Base-by-base conservation (phyloP, 352 stramenopile genomes). In the Paralagenidium karlingii region DNA sequence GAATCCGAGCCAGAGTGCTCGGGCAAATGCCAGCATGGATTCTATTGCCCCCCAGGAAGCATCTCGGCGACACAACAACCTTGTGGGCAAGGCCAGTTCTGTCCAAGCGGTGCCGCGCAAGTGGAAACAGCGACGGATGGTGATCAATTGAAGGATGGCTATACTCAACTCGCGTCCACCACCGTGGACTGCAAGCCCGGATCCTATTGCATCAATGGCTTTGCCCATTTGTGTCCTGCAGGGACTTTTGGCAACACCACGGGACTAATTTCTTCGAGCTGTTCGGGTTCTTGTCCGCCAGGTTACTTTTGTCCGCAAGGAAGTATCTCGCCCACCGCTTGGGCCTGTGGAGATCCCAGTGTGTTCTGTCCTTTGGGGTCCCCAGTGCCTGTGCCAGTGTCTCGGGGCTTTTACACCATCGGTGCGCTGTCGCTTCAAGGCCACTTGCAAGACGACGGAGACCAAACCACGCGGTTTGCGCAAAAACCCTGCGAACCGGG, bases 401-500 rank as follows among this genome's bases (percentile, higher is more conserved):
- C 43, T 1, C 5, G 22, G 8, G 80, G 80, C 1, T 93, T 84
- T 42, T 91, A 89, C 48, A 70, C 68, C 8, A 34, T 82, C 15
- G 71, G 5, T 90, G 74, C 40, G 34, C 47, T 11, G 38, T 45
- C 13, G 21, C 12, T 2, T 7, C 34, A n/a, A n/a, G n/a, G n/a
- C n/a, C n/a, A n/a, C n/a, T n/a, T n/a, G n/a, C n/a, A n/a, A n/a
- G n/a, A 32, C 24, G 15, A 36, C 7, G 26, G 12, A 4, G 34
- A 52, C 32, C n/a, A 54, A 27, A 31, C 31, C 12, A 69, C 51
- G 2, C 65, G 65, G 3, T 62, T 42, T 5, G 25, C 29, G 13
- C 62, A 89, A 54, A 43, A 40, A 9, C 45, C 59, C 18, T 94
- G 83, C 26, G 64, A 82, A n/a, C 47, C 51, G 24, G 78, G 80